phyloP scores from a whole-genome alignment of 768 basidiomycete genomes.

The Kwoniella mangroviensis region DNA sequence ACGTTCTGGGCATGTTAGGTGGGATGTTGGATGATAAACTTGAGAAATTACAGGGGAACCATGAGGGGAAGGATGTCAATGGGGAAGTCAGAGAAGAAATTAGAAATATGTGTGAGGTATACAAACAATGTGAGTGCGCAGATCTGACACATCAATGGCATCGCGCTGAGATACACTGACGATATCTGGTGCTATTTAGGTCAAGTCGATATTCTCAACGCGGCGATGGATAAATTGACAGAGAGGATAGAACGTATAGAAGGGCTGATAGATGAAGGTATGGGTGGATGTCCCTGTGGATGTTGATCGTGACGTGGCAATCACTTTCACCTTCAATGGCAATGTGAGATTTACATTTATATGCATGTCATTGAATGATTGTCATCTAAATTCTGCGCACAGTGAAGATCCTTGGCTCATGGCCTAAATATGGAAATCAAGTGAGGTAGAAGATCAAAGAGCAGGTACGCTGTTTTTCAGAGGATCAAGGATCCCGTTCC shows the following conservation, averaged over 20 bases:
- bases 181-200: slow-evolving; percentile 17
- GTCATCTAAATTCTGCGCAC: no score
- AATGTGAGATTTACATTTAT: no score
- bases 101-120: slow-evolving; percentile 68
- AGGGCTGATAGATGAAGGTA: slow-evolving; percentile 43
- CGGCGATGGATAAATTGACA: slow-evolving; percentile 36
- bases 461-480: slow-evolving; percentile 20
- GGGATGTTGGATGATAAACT: slow-evolving; percentile 66
- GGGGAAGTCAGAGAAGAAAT: slow-evolving; percentile 65
- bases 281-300: slow-evolving; percentile 44
- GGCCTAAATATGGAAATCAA: no score
- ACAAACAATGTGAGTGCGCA: slow-evolving; percentile 65
- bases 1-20: slow-evolving; percentile 68
- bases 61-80: background rate
- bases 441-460: no score
- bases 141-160: background rate
- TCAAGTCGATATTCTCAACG: slow-evolving; percentile 46
- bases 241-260: slow-evolving; percentile 49
- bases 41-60: slow-evolving; percentile 31
- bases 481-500: background rate
- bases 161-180: no score
- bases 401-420: no score
- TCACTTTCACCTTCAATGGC: no score
- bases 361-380: no score
- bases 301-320: slow-evolving; percentile 19